phyloP scores from a whole-genome alignment of 768 basidiomycete species.

The Leucocoprinus leucothites region DNA sequence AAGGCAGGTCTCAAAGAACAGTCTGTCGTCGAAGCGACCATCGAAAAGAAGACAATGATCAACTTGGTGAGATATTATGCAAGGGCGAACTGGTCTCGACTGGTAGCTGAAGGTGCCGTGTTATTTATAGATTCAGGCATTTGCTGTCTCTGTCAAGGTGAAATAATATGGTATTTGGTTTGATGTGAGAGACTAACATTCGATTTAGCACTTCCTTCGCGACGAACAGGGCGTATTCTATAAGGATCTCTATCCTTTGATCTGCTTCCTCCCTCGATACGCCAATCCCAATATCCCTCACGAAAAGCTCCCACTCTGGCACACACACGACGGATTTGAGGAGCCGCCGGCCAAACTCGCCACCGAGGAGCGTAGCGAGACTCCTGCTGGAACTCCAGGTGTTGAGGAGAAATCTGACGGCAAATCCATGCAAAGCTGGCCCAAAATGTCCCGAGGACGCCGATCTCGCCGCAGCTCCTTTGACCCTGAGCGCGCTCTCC shows the following conservation, averaged over 20 bases:
- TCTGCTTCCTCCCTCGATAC: conserved; percentile 65
- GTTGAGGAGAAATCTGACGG: conserved; percentile 19
- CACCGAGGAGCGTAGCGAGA: conserved; percentile 8
- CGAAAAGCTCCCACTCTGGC: conserved; percentile 58
- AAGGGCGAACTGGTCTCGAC: not conserved
- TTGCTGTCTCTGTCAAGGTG: conserved; percentile 67
- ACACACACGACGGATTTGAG: conserved; percentile 27
- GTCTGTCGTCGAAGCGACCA: conserved; percentile 41
- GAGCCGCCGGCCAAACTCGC: not conserved
- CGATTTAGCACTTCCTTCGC: conserved; percentile 56
- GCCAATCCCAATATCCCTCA: conserved; percentile 29
- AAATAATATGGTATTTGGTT: not conserved
- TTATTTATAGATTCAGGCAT: conserved; percentile 55
- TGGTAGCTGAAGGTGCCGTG: not conserved
- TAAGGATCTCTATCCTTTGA: conserved; percentile 67
- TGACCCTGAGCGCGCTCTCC: conserved; percentile 43
- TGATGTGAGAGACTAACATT: not conserved
- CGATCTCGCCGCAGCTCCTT: conserved; percentile 29
- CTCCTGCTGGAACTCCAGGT: not conserved
- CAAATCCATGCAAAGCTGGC: conserved; percentile 11
- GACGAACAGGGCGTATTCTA: conserved; percentile 71
- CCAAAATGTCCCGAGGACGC: conserved; percentile 13
- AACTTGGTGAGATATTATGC: conserved; percentile 46
- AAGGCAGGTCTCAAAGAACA: conserved; percentile 24
- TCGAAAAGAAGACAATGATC: conserved; percentile 76